A percentile compares a stretch with the other conserved stretches of the same genome.
Conservation (phyloP, 345 rosid genomes). For the Linum usitatissimum region DNA sequence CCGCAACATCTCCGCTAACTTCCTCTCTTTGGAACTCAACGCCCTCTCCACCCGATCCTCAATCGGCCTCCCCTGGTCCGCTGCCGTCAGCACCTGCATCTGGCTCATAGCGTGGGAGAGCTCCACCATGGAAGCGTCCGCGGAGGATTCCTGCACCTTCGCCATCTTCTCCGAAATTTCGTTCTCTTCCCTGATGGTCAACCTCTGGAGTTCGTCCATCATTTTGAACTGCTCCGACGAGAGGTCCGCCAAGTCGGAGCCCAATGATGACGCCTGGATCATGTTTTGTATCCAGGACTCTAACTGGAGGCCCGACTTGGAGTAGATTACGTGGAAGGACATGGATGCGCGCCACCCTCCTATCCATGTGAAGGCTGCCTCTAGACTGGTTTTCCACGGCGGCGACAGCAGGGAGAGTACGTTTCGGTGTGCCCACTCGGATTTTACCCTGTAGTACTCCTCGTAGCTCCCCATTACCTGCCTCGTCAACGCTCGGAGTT, state of each 20-base stretch:
- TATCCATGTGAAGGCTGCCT: slow-evolving; percentile 40
- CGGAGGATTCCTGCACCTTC: slow-evolving; percentile 31
- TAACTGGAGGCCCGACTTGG: slow-evolving; percentile 32
- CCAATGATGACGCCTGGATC: slow-evolving; percentile 26
- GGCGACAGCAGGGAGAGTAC: slow-evolving; percentile 31
- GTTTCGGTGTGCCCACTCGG: slow-evolving; percentile 21
- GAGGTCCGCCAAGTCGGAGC: slow-evolving; percentile 27
- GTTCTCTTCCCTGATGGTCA: slow-evolving; percentile 27
- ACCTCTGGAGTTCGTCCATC: slow-evolving; percentile 26
- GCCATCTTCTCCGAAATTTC: slow-evolving; percentile 28
- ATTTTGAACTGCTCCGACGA: slow-evolving; percentile 23
- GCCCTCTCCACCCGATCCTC: neutral
- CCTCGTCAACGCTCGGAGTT: slow-evolving; percentile 12
- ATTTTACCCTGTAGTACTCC: slow-evolving; percentile 29
- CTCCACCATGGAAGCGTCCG: slow-evolving; percentile 38
- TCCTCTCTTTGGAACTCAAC: neutral
- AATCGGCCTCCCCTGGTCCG: neutral
- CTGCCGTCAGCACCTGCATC: neutral
- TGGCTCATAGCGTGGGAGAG: slow-evolving; percentile 24
- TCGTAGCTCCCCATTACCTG: slow-evolving; percentile 33
- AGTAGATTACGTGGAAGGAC: slow-evolving; percentile 45
- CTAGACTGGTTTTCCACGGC: slow-evolving; percentile 33
- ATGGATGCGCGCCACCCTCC: slow-evolving; percentile 45
- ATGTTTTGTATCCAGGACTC: slow-evolving; percentile 23
- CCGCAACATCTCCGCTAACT: slow-evolving; percentile 19